Conservation (phyloP, 2,329 filamentous ascomycete genomes). For the Neonectria neomacrospora region DNA sequence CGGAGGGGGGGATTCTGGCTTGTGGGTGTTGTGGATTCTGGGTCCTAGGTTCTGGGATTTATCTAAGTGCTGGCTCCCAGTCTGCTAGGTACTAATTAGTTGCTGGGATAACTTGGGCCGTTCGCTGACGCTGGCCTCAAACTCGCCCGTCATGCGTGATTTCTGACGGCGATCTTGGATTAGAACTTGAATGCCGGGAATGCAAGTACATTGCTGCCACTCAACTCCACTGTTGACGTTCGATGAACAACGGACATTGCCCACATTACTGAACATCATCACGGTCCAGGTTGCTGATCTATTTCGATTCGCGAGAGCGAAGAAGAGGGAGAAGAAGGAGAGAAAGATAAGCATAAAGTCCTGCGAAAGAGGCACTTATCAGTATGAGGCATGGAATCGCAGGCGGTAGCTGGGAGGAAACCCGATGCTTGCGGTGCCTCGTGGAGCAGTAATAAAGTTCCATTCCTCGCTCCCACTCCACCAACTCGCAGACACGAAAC, state of each 20-base stretch:
- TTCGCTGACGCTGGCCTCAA: conserved; percentile 15
- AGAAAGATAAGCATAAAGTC: neutral
- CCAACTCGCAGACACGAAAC: conserved; percentile 12
- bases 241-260: conserved; percentile 1
- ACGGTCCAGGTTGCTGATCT: conserved; percentile 2
- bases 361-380: neutral
- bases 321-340: neutral
- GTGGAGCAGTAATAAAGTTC: neutral
- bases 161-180: conserved; percentile 1
- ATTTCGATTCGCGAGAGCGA: neutral
- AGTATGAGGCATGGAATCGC: neutral
- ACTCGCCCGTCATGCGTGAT: neutral
- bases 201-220: conserved; percentile 3
- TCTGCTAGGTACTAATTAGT: neutral
- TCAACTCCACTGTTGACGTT: neutral
- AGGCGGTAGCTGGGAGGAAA: no score
- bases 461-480: conserved; percentile 5
- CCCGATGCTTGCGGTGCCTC: no score
- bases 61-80: neutral
- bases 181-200: conserved; percentile 1
- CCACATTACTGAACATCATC: conserved; percentile 12
- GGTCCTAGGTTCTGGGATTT: neutral
- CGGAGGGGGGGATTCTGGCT: no score
- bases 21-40: neutral
- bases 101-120: conserved; percentile 4